Base-by-base conservation (phyloP, 2,329 filamentous ascomycete genomes). In the Fusarium continuum region DNA sequence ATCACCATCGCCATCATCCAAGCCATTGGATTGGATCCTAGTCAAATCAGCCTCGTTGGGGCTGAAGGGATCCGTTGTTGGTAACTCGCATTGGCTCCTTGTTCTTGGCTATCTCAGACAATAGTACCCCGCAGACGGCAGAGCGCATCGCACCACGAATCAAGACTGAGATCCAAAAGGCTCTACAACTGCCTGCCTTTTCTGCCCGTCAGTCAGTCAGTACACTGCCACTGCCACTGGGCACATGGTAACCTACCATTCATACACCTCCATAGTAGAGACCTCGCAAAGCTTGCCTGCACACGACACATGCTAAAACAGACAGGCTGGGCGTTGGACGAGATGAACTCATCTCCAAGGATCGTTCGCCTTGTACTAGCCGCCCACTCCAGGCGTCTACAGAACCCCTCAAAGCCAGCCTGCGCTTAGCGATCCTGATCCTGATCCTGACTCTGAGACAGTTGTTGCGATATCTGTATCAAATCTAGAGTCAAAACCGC, bases 321-420 rank as follows among this genome's bases (percentile, higher is more conserved):
- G 34, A 26, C 17, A 20, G 17, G 39, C 35, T 38, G 46, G 61
- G 35, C 31, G 59, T 44, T 35, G 17, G 23, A 35, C 13, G 50
- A 64, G 59, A 66, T 63, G 47, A 59, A 63, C 62, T 64, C 62
- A 65, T 65, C 63, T 65, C 57, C 53, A 50, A 10, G 19, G 19
- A 39, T 55, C 45, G 25, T 45, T 41, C 60, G 44, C 38, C 44
- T 50, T 38, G 45, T 59, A 40, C 59, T 64, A 65, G 43, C 62
- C 62, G 62, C 62, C 57, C 44, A 32, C 53, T 23, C 36, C 28
- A 55, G n/a, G 62, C 35, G 62, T 65, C 10, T 49, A 36, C 29
- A 53, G 39, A 51, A 25, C 40, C 40, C 36, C 29, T 43, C 22
- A 31, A 16, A 35, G 17, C 45, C 35, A 49, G 32, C 19, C 28